Evolutionary conservation across 179 eudicot species (phyloP).

Genomic region (Gypsophila paniculata): DNA sequence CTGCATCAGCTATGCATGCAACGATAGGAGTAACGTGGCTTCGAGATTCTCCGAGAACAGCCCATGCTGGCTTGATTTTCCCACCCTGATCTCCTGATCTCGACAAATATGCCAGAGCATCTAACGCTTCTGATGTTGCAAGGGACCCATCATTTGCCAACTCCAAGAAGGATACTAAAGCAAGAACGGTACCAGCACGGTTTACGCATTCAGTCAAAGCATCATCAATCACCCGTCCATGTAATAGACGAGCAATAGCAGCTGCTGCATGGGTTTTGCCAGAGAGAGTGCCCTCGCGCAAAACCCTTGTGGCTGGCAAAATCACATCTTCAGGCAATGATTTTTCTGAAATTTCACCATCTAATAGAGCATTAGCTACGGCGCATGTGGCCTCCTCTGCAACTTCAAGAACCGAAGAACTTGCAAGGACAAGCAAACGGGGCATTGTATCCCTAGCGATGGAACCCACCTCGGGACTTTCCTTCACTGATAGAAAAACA

Average conservation of each 20-base stretch:
- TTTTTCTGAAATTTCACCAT: constrained; percentile 58
- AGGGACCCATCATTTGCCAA: constrained; percentile 47
- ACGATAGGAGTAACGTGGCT: constrained; percentile 66
- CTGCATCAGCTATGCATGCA: constrained; percentile 56
- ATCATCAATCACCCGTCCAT: constrained; percentile 53
- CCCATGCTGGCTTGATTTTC: constrained; percentile 69
- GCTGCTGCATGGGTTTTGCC: constrained; percentile 96
- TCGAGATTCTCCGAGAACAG: constrained; percentile 70
- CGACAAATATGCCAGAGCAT: constrained; percentile 78
- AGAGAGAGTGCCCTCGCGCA: constrained; percentile 66
- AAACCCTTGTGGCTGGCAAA: constrained; percentile 80
- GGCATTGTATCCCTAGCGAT: constrained; percentile 70
- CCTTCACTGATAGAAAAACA: constrained; percentile 79
- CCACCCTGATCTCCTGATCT: constrained; percentile 55
- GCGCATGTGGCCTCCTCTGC: constrained; percentile 91
- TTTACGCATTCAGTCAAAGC: constrained; percentile 63
- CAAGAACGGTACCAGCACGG: constrained; percentile 81
- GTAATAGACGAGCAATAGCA: constrained; percentile 78
- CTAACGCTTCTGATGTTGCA: constrained; percentile 78
- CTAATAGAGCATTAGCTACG: constrained; percentile 79
- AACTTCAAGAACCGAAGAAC: constrained; percentile 64
- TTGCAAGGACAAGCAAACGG: constrained; percentile 66
- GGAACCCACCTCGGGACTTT: constrained; percentile 71
- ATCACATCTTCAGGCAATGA: constrained; percentile 73
- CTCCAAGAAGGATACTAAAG: constrained; percentile 73